These are phyloP conservation scores for Friedmanniomyces simplex DNA, from an alignment of 495 filamentous ascomycete genomes.

Conservation along the genomic window DNA sequence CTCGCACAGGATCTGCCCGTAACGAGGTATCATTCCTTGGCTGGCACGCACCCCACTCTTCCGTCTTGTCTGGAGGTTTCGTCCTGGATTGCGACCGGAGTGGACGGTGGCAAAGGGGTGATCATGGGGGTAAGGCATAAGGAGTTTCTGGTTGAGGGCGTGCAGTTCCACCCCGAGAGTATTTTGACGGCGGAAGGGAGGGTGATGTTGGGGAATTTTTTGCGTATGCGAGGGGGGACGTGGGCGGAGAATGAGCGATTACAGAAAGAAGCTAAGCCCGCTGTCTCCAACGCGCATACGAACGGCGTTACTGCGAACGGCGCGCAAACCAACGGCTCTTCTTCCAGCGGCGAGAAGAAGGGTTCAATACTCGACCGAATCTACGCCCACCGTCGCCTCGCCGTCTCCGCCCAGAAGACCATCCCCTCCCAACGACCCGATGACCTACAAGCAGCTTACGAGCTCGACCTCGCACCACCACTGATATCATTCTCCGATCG, in stretches of 20 bases:
- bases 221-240: conserved; percentile 74
- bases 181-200: conserved; percentile 86
- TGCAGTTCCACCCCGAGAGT: conserved; percentile 97
- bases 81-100: conserved; percentile 58
- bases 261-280: conserved; percentile 14
- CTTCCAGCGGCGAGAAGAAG: conserved; percentile 41
- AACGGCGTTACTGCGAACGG: conserved; percentile 15
- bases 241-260: conserved; percentile 65
- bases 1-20: conserved; percentile 70
- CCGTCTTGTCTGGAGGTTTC: conserved; percentile 81
- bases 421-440: conserved; percentile 72
- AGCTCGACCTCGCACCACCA: conserved; percentile 73
- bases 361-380: conserved; percentile 83
- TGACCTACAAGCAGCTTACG: conserved; percentile 80
- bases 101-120: conserved; percentile 57
- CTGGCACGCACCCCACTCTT: conserved; percentile 81
- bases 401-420: conserved; percentile 73
- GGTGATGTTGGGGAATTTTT: conserved; percentile 83
- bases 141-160: conserved; percentile 76
- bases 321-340: conserved; percentile 16
- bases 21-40: conserved; percentile 92
- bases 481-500: conserved; percentile 73
- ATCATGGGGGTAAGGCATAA: conserved; percentile 98
- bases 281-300: conserved; percentile 20
- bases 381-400: conserved; percentile 68